A percentile compares a stretch with the other conserved stretches of the same genome.
Conservation (phyloP, 495 filamentous ascomycete genomes). For the Pyrenula massariospora region DNA sequence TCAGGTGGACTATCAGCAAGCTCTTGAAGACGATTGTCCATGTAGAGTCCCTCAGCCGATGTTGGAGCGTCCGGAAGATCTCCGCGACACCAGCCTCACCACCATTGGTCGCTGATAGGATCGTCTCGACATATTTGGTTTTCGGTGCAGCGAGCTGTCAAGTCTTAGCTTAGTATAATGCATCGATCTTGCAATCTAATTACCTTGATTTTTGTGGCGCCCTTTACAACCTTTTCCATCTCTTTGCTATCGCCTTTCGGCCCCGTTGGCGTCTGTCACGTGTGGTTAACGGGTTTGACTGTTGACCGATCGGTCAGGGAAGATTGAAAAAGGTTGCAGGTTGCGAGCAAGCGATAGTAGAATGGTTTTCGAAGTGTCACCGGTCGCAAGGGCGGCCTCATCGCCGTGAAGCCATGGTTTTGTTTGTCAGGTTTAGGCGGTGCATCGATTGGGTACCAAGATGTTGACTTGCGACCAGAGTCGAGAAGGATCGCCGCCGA, state of each 20-base stretch:
- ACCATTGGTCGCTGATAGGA: conserved; percentile 86
- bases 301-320: too few species aligned
- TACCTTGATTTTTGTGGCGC: conserved; percentile 90
- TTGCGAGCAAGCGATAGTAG: not conserved
- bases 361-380: not conserved
- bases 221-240: conserved; percentile 78
- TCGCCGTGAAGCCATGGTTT: not conserved
- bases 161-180: conserved; percentile 5
- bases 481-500: not conserved
- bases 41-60: conserved; percentile 83
- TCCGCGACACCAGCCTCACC: conserved; percentile 94
- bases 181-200: conserved; percentile 10
- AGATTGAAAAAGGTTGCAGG: too few species aligned
- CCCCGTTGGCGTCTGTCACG: too few species aligned
- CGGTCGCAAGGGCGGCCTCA: not conserved
- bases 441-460: not conserved
- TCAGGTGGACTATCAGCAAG: conserved; percentile 88
- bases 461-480: not conserved
- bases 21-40: conserved; percentile 97
- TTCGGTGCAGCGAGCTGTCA: conserved; percentile 83
- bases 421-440: not conserved
- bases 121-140: conserved; percentile 98
- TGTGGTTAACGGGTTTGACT: too few species aligned
- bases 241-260: not conserved
- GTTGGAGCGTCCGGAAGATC: conserved; percentile 83